phyloP scores from a whole-genome alignment of 768 basidiomycete genomes.

The Rhodotorula babjevae region DNA sequence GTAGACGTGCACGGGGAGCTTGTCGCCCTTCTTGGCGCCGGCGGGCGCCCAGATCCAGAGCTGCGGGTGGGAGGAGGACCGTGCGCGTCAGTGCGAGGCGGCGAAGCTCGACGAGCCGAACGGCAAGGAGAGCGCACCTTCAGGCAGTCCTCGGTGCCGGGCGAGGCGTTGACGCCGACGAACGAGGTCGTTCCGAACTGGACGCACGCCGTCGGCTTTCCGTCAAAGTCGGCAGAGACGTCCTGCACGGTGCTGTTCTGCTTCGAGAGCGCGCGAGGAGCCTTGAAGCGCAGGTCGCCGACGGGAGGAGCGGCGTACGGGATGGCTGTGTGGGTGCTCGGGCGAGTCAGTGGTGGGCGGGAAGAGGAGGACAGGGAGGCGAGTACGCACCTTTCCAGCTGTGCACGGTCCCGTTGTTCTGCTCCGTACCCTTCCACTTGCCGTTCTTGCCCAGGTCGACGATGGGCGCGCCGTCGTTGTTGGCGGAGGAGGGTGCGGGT shows the following conservation, averaged over 20 bases:
- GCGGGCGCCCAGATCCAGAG: conserved; percentile 35
- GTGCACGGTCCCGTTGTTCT: conserved; percentile 32
- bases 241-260: conserved; percentile 11
- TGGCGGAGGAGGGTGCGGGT: neutral
- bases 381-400: conserved; percentile 9
- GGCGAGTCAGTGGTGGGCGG: too few species aligned
- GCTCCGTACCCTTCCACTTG: conserved; percentile 8
- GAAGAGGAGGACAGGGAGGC: neutral
- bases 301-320: conserved; percentile 32
- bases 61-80: neutral
- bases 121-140: neutral
- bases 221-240: conserved; percentile 22
- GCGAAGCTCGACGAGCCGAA: too few species aligned
- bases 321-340: neutral
- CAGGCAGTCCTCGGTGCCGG: conserved; percentile 24
- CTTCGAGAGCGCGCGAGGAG: conserved; percentile 10
- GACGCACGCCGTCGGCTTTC: conserved; percentile 4
- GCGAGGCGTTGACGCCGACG: conserved; percentile 20
- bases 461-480: neutral
- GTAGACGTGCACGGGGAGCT: conserved; percentile 22
- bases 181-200: conserved; percentile 20
- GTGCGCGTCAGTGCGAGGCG: too few species aligned
- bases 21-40: conserved; percentile 22
- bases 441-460: conserved; percentile 25
- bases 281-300: conserved; percentile 30